Base-by-base conservation (phyloP, 345 rosid species). In the Eucalyptus leucophloia region DNA sequence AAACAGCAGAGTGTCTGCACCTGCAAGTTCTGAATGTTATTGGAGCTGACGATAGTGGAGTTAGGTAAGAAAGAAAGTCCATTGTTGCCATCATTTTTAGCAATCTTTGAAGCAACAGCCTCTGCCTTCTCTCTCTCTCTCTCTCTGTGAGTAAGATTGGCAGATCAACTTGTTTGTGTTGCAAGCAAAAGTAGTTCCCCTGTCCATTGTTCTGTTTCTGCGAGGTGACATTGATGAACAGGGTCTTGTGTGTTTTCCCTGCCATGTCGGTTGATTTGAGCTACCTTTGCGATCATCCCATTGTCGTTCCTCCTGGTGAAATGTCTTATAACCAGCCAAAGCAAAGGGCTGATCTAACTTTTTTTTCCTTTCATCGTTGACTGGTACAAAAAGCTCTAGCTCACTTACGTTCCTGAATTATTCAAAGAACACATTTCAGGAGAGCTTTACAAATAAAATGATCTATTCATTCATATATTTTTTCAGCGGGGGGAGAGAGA, bases 101-200 rank as follows among this genome's bases (percentile, higher is more conserved):
- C 90, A 60, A 86, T 87, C 91, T 92, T 87, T 34, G 90, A 93
- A 91, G 94, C 94, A 93, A 93, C 16, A 86, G 53, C 91, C 87
- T 88, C 49, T 49, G 40, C 24, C 56, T 7, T 34, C 9, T 56
- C 49, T 50, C 42, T 16, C 72, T 86, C 54, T 86, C 50, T 58
- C 40, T 89, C 26, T 89, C 56, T 44, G 9, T n/a, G 7, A 12
- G 37, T 87, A 53, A 60, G 82, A 56, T 89, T 42, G 62, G 40
- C 47, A 16, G 34, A 50, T 62, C 18, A 53, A 69, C 85, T 87
- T 89, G 89, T 92, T 89, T 92, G 90, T 62, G 49, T 62, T 72
- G 81, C 44, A 92, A 62, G 90, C 90, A 49, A 88, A 92, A 88
- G 83, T 77, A 21, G 83, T 77, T 77, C 81, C 17, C 83, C 83